A percentile compares a stretch with the other conserved stretches of the same genome.
Evolutionary conservation across 1,139 yeast genomes (phyloP).

Genomic region (Pichia sp.): DNA sequence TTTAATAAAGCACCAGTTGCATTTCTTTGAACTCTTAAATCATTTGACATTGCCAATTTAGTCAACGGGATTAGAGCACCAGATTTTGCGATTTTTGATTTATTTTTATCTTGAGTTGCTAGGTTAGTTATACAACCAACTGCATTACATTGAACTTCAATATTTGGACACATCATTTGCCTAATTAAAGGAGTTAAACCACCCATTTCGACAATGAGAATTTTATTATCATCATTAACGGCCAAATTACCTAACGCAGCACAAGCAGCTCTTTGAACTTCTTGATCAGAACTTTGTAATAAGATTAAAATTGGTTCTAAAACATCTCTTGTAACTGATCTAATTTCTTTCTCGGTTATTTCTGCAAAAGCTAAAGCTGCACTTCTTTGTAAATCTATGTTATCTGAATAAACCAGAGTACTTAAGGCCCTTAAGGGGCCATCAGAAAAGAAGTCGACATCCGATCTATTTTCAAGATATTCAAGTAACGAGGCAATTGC

Average conservation of each 20-base stretch:
- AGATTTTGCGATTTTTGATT: slow-evolving; percentile 88
- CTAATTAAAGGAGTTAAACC: slow-evolving; percentile 93
- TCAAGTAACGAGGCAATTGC: slow-evolving; percentile 88
- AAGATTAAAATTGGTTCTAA: slow-evolving; percentile 87
- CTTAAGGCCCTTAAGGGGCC: slow-evolving; percentile 85
- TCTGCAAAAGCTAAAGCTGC: slow-evolving; percentile 99
- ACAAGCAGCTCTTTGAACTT: slow-evolving; percentile 97
- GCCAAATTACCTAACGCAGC: slow-evolving; percentile 97
- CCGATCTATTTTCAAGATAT: slow-evolving; percentile 79
- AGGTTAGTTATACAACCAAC: slow-evolving; percentile 97
- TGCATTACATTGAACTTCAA: slow-evolving; percentile 98
- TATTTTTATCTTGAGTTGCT: slow-evolving; percentile 98
- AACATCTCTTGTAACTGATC: slow-evolving; percentile 85
- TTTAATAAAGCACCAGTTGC: slow-evolving; percentile 96
- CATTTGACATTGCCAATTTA: slow-evolving; percentile 87
- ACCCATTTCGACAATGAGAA: slow-evolving; percentile 94
- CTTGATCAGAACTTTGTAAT: slow-evolving; percentile 81
- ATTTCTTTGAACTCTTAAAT: slow-evolving; percentile 92
- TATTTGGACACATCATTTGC: slow-evolving; percentile 95
- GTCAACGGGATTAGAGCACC: slow-evolving; percentile 97
- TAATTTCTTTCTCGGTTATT: slow-evolving; percentile 90
- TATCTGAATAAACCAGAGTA: slow-evolving; percentile 89
- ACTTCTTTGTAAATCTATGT: slow-evolving; percentile 88
- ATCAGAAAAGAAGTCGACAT: slow-evolving; percentile 88
- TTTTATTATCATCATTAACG: slow-evolving; percentile 90